Conservation (phyloP, 2,329 filamentous ascomycete genomes). For the Exutisphaerella laricina region DNA sequence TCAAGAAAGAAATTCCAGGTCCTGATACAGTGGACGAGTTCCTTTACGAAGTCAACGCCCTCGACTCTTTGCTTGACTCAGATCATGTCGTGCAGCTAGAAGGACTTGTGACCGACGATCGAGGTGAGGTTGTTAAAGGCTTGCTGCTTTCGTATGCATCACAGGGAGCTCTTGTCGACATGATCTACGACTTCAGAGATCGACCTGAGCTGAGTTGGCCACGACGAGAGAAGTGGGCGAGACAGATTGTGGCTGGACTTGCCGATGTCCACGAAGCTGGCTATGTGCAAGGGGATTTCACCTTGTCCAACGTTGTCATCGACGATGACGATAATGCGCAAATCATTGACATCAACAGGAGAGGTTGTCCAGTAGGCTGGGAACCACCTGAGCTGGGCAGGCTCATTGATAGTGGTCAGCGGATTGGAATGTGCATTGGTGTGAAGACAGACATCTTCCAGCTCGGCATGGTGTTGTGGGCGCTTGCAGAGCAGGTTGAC, state of each 20-base stretch:
- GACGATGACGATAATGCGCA: slow-evolving; percentile 78
- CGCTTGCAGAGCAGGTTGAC: slow-evolving; percentile 77
- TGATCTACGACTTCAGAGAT: slow-evolving; percentile 73
- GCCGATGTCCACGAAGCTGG: slow-evolving; percentile 92
- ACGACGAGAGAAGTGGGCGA: slow-evolving; percentile 78
- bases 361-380: slow-evolving; percentile 97
- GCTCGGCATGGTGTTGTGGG: slow-evolving; percentile 95
- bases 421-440: slow-evolving; percentile 94
- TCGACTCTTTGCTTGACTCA: slow-evolving; percentile 69
- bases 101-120: slow-evolving; percentile 80
- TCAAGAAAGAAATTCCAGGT: slow-evolving; percentile 97
- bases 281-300: slow-evolving; percentile 97
- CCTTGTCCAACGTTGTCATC: slow-evolving; percentile 93
- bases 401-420: slow-evolving; percentile 80
- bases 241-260: slow-evolving; percentile 82
- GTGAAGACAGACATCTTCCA: slow-evolving; percentile 97
- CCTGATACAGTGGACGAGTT: slow-evolving; percentile 96
- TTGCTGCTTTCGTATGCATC: slow-evolving; percentile 84
- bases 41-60: slow-evolving; percentile 91
- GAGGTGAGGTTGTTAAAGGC: slow-evolving; percentile 69
- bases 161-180: slow-evolving; percentile 79
- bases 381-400: slow-evolving; percentile 86
- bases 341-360: slow-evolving; percentile 96
- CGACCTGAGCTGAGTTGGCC: slow-evolving; percentile 56
- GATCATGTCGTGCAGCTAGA: slow-evolving; percentile 78